Conservation (phyloP, 805 yeast genomes). For the Saccharomycopsis amapae region DNA sequence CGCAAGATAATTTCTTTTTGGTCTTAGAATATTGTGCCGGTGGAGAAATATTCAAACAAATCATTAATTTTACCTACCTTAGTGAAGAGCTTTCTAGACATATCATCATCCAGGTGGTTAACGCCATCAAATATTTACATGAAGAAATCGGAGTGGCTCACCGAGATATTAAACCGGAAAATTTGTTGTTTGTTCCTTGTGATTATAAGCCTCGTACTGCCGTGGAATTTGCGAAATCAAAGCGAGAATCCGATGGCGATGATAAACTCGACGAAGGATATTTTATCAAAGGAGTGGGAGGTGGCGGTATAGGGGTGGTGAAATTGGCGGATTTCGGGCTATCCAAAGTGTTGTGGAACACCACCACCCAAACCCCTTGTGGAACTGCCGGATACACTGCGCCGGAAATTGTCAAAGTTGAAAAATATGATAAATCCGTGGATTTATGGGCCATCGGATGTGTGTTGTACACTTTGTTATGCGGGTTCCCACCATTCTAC, state of each 20-base stretch:
- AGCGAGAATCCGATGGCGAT: conserved; percentile 50
- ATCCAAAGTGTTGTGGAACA: conserved; percentile 48
- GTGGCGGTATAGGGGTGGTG: conserved; percentile 56
- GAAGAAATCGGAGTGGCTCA: conserved; percentile 68
- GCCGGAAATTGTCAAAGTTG: conserved; percentile 58
- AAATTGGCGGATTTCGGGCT: conserved; percentile 67
- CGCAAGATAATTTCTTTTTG: conserved; percentile 47
- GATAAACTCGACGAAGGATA: conserved; percentile 57
- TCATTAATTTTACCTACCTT: conserved; percentile 70
- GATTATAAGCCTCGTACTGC: conserved; percentile 30
- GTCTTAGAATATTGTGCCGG: conserved; percentile 65
- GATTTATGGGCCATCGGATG: conserved; percentile 74
- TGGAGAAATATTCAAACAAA: conserved; percentile 76
- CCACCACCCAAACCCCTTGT: conserved; percentile 60
- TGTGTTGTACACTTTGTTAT: conserved; percentile 57
- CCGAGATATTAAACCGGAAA: conserved; percentile 79
- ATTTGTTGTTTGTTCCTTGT: conserved; percentile 55
- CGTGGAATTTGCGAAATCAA: conserved; percentile 12
- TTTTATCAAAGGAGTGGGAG: conserved; percentile 46
- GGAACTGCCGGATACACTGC: conserved; percentile 75
- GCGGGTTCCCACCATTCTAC: conserved; percentile 72
- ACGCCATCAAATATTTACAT: conserved; percentile 64
- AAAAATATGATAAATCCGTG: conserved; percentile 56
- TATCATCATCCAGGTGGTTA: conserved; percentile 63
- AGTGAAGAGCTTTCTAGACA: conserved; percentile 67